Conservation (phyloP, 169 alveolate genomes). For the Plasmodium inui region DNA sequence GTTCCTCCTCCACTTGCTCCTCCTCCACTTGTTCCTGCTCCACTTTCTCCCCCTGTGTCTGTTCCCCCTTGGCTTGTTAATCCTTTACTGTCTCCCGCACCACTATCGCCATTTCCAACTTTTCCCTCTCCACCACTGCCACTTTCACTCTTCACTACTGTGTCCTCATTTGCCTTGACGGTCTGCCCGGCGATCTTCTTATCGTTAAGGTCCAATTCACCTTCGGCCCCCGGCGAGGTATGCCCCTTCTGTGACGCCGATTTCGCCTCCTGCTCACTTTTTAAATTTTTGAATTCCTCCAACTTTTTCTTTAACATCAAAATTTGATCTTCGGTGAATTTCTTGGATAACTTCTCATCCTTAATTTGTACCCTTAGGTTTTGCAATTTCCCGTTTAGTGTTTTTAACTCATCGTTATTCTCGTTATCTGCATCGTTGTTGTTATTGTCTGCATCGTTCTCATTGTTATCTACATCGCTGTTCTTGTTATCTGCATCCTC, state of each 20-base stretch:
- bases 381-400: not conserved
- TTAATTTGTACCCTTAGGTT: not conserved
- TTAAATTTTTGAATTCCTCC: not conserved
- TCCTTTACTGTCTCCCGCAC: no score
- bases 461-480: no score
- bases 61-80: no score
- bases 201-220: not conserved
- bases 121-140: not conserved
- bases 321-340: not conserved
- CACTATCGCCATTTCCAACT: not conserved
- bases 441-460: no score
- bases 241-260: not conserved
- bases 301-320: not conserved
- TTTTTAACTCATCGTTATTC: not conserved
- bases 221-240: not conserved
- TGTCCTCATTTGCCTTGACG: not conserved
- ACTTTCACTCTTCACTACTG: not conserved
- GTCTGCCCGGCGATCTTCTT: not conserved
- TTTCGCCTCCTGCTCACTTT: not conserved
- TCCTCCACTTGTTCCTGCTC: no score
- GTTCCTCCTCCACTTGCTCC: no score
- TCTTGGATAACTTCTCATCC: not conserved
- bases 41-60: no score
- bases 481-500: not conserved
- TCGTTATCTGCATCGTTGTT: not conserved